Percentiles rank a stretch among this genome's conserved stretches.
Conservation (phyloP, 306 rosid genomes). For the Ammopiptanthus mongolicus region DNA sequence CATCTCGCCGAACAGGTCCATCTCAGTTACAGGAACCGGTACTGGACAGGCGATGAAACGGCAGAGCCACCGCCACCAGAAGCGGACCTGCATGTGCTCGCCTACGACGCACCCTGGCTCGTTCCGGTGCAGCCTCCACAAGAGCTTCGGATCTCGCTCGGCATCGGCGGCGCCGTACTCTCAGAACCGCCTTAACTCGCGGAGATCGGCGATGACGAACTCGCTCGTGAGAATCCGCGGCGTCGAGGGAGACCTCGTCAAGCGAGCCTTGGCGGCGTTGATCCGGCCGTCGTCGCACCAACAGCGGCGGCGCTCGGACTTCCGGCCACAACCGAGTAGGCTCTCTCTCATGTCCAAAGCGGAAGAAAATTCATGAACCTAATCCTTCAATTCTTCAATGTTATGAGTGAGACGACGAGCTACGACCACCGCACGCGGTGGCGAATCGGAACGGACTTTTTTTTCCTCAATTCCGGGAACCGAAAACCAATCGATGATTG, state of each 20-base stretch:
- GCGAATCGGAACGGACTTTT: slow-evolving; percentile 28
- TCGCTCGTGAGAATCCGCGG: slow-evolving; percentile 69
- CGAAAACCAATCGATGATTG: slow-evolving; percentile 7
- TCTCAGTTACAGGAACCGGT: slow-evolving; percentile 29
- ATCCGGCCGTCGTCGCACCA: slow-evolving; percentile 77
- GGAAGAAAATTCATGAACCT: background rate
- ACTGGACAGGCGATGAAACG: slow-evolving; percentile 29
- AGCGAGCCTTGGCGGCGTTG: slow-evolving; percentile 54
- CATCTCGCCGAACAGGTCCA: slow-evolving; percentile 52
- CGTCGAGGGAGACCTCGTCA: slow-evolving; percentile 69
- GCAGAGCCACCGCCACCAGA: slow-evolving; percentile 35
- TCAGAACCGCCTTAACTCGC: slow-evolving; percentile 58
- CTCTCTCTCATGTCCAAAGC: slow-evolving; percentile 52
- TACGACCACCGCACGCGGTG: background rate
- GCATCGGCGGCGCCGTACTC: slow-evolving; percentile 29
- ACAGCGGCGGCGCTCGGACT: slow-evolving; percentile 50
- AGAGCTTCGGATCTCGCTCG: slow-evolving; percentile 27
- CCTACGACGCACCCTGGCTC: slow-evolving; percentile 81
- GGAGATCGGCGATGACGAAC: slow-evolving; percentile 83
- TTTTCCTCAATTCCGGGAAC: slow-evolving; percentile 38
- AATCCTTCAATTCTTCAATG: background rate
- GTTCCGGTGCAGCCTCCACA: slow-evolving; percentile 72
- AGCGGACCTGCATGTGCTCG: slow-evolving; percentile 74
- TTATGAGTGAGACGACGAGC: background rate
- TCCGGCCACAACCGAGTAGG: slow-evolving; percentile 56